Conservation (phyloP, 225 moss, liverwort and hornwort species). For the Lunularia cruciata region DNA sequence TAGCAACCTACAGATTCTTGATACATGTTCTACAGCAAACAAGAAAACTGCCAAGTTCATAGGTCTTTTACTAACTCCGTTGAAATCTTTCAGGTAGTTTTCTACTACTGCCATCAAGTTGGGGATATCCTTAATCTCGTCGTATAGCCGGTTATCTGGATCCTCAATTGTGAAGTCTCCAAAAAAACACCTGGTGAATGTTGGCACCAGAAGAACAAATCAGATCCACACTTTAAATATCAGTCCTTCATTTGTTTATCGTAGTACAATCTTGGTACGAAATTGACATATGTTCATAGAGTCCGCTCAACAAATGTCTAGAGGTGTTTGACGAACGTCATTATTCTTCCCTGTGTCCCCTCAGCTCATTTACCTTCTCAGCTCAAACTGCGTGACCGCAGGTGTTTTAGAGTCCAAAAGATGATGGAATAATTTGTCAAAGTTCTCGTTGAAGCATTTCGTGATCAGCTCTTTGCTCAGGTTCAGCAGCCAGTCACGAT, state of each 20-base stretch:
- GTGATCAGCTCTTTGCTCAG: slow-evolving; percentile 45
- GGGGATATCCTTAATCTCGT: slow-evolving; percentile 58
- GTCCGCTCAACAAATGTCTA: too few species aligned
- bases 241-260: neutral
- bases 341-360: neutral
- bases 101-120: slow-evolving; percentile 61
- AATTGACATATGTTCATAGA: too few species aligned
- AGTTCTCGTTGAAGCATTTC: slow-evolving; percentile 64
- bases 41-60: slow-evolving; percentile 94
- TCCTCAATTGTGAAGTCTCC: slow-evolving; percentile 89
- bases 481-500: slow-evolving; percentile 75
- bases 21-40: slow-evolving; percentile 84
- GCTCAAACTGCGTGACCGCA: slow-evolving; percentile 58
- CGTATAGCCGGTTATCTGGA: slow-evolving; percentile 75
- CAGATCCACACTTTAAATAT: neutral
- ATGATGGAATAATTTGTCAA: slow-evolving; percentile 60
- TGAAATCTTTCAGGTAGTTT: slow-evolving; percentile 68
- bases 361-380: slow-evolving; percentile 46
- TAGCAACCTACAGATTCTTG: slow-evolving; percentile 79
- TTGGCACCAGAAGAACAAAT: neutral
- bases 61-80: slow-evolving; percentile 85
- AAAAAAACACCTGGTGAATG: slow-evolving; percentile 56
- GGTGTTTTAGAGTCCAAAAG: slow-evolving; percentile 30
- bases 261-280: neutral
- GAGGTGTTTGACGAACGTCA: too few species aligned